Conservation (phyloP, 179 eudicot species). For the Corrigiola litoralis region DNA sequence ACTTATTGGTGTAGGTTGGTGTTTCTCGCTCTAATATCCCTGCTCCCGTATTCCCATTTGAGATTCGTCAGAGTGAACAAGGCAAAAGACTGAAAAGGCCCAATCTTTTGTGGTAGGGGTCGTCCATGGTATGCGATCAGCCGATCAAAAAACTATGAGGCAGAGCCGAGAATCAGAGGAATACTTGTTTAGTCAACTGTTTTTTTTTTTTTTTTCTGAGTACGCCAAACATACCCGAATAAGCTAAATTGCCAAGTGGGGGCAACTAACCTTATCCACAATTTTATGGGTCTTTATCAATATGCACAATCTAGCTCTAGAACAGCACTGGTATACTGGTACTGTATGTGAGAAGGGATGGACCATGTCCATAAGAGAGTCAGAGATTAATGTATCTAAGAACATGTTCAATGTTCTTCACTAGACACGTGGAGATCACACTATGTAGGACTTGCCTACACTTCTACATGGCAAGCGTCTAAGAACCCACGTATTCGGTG, state of each 20-base stretch:
- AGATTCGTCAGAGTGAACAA: not conserved
- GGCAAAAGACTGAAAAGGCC: not conserved
- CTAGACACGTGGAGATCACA: conserved; percentile 10
- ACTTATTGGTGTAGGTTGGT: too few species aligned
- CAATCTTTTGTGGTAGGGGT: not conserved
- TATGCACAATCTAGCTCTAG: not conserved
- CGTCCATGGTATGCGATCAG: not conserved
- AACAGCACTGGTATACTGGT: not conserved
- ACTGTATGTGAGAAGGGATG: not conserved
- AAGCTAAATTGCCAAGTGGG: conserved; percentile 8
- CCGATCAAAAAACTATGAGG: not conserved
- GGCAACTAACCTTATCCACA: conserved; percentile 29
- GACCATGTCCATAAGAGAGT: conserved; percentile 10
- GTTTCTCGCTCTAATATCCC: not conserved
- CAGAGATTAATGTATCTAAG: conserved; percentile 13
- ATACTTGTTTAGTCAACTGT: conserved; percentile 14
- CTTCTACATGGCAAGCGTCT: conserved; percentile 4
- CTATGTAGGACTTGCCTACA: not conserved
- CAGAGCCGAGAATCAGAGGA: conserved; percentile 1
- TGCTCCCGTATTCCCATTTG: not conserved
- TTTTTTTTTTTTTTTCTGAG: not conserved
- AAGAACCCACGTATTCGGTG: not conserved
- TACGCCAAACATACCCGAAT: conserved; percentile 12
- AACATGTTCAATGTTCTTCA: conserved; percentile 20
- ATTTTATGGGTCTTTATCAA: conserved; percentile 17